Conservation (phyloP, 2,329 filamentous ascomycete genomes). For the Lithohypha guttulata region DNA sequence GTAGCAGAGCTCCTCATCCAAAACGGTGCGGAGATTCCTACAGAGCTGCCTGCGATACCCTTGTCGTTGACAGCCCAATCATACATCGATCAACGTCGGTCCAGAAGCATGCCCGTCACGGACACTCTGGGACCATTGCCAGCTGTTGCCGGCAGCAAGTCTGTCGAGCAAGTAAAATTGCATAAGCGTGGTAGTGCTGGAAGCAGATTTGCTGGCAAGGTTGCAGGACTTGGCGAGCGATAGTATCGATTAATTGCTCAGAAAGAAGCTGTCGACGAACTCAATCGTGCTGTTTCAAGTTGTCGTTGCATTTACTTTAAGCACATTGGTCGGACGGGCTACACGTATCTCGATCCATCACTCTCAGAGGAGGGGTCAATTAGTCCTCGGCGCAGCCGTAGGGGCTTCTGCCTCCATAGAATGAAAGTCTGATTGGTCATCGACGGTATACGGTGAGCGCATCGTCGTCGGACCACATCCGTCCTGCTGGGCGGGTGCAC, state of each 20-base stretch:
- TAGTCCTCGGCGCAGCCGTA: neutral
- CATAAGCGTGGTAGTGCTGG: slow-evolving; percentile 73
- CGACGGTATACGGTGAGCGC: no score
- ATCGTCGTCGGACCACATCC: no score
- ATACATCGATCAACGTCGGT: slow-evolving; percentile 69
- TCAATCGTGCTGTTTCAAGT: neutral
- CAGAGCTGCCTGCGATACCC: slow-evolving; percentile 65
- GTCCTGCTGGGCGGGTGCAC: neutral
- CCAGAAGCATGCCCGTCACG: slow-evolving; percentile 31
- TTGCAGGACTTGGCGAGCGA: slow-evolving; percentile 35
- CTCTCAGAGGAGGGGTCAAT: neutral
- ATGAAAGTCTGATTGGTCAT: neutral
- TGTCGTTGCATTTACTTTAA: slow-evolving; percentile 2
- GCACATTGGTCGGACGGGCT: slow-evolving; percentile 1
- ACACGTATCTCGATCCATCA: neutral
- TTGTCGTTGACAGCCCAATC: slow-evolving; percentile 68
- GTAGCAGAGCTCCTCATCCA: slow-evolving; percentile 85
- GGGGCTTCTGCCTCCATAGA: neutral
- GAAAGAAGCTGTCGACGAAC: neutral
- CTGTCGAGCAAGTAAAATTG: slow-evolving; percentile 47
- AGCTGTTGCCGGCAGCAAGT: slow-evolving; percentile 32
- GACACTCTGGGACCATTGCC: slow-evolving; percentile 57
- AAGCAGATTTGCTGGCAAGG: slow-evolving; percentile 50
- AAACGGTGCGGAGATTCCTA: slow-evolving; percentile 82
- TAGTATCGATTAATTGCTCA: slow-evolving; percentile 21